These are phyloP conservation scores for Parsonsia alboflavescens DNA, from an alignment of 257 asterid genomes.

Conservation along the genomic window DNA sequence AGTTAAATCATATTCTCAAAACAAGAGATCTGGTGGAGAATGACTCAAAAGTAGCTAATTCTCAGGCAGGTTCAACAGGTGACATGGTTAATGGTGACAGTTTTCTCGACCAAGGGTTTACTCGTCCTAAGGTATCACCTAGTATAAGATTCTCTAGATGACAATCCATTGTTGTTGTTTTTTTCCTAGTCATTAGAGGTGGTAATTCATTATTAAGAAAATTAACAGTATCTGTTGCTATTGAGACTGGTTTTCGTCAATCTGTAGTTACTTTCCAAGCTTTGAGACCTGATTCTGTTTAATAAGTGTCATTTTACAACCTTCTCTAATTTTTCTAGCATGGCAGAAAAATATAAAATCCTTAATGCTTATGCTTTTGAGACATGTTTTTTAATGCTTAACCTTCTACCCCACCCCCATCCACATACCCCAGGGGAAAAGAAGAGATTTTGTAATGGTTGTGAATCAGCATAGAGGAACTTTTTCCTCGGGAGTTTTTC, in stretches of 20 bases:
- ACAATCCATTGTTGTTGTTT: background rate
- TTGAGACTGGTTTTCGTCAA: too few relatives aligned
- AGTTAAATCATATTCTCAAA: conserved; percentile 74
- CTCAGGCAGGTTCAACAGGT: conserved; percentile 38
- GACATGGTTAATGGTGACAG: conserved; percentile 37
- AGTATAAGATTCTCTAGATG: background rate
- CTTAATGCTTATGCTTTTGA: background rate
- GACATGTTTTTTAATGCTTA: background rate
- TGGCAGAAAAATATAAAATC: background rate
- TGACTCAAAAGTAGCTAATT: conserved; percentile 57
- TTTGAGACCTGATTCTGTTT: background rate
- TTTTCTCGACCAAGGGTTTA: conserved; percentile 79
- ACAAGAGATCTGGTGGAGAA: conserved; percentile 72
- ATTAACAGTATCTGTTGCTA: too few relatives aligned
- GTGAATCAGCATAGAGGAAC: background rate
- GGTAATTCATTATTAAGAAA: background rate
- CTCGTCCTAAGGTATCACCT: conserved; percentile 83
- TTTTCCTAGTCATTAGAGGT: background rate
- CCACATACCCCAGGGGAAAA: background rate
- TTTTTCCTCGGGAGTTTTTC: background rate
- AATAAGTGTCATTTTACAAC: background rate
- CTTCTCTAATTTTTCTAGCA: background rate
- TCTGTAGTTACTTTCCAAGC: too few relatives aligned
- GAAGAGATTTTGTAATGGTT: background rate
- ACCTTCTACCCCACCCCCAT: background rate